Base-by-base conservation (phyloP, 2,329 filamentous ascomycete genomes). In the Pestalotiopsis sp. region DNA sequence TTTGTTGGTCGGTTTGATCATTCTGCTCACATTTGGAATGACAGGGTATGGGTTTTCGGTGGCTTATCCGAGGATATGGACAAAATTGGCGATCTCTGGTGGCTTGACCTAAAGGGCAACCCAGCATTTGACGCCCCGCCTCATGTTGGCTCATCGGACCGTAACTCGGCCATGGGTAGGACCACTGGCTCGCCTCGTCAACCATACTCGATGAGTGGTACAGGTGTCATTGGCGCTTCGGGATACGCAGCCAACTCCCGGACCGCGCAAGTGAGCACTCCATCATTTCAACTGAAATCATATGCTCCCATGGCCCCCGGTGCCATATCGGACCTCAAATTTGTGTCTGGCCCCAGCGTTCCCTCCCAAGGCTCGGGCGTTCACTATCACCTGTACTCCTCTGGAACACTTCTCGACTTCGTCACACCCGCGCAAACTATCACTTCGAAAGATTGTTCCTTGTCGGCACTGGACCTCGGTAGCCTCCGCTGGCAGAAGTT, bases 1-100 rank as follows among this genome's bases (percentile, higher is more conserved):
- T 99, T 99, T 78, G 95, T 98, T 31, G 91, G 93, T 63, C 90
- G 96, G 52, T 99, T 97, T 77, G 96, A 99, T 75, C 96, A 99
- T 78, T 94, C 94, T 17, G 94, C 93, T 66, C 98, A 95, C 86
- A 92, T 99, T 69, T 98, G 95, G 87, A 86, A 92, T 67, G 95
- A 96, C 71, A 90, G 94, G 58, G 91, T 99, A 41, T 99, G 95
- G 95, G 94, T 98, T 6, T 98, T 97, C 80, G 96, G 96, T 52
- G 96, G 96, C 2, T 86, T 99, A 64, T 96, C 94, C 71, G 93
- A 96, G 74, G 95, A 98, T 73, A 97, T 98, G 94, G 95, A 98
- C 82, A 95, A 97, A 75, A 94, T 93, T 70, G 95, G 94, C 69
- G 96, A 99, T 79, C 88, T 99, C 58, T 98, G 94, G 93, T 99